Conservation (phyloP, 495 filamentous ascomycete species). For the Xanthoparmelia taractica region DNA sequence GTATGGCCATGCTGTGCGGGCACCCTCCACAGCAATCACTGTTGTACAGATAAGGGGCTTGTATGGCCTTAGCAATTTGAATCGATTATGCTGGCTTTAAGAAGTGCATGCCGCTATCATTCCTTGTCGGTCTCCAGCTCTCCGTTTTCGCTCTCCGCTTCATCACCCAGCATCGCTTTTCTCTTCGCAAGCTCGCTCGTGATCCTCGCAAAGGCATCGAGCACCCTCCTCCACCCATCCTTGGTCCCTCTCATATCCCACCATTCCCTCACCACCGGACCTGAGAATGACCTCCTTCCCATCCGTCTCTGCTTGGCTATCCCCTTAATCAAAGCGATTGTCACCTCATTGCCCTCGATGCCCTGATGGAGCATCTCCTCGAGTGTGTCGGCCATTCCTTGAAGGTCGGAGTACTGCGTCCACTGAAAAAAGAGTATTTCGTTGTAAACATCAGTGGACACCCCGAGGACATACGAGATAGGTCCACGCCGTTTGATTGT, state of each 20-base stretch:
- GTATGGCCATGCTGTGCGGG: not conserved
- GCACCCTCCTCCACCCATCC: conserved; percentile 18
- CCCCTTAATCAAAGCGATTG: conserved; percentile 41
- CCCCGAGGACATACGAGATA: conserved; percentile 63
- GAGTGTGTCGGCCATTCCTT: conserved; percentile 53
- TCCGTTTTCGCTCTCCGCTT: conserved; percentile 7
- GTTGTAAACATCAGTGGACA: conserved; percentile 67
- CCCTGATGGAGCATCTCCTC: conserved; percentile 71
- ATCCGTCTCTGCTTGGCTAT: conserved; percentile 28
- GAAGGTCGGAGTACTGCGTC: conserved; percentile 53
- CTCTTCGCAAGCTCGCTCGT: not conserved
- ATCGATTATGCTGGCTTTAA: not conserved
- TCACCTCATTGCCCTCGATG: conserved; percentile 52
- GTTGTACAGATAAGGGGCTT: not conserved
- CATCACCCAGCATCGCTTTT: not conserved
- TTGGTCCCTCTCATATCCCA: conserved; percentile 31
- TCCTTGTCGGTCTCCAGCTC: not conserved
- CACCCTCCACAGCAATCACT: not conserved
- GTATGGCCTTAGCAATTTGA: not conserved
- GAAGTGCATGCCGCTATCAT: not conserved
- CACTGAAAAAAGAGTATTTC: conserved; percentile 59
- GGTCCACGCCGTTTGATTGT: conserved; percentile 63
- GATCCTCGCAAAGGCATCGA: not conserved
- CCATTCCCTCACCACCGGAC: conserved; percentile 26
- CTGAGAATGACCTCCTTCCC: conserved; percentile 22